Percentiles rank a stretch among this genome's conserved stretches.
phyloP scores from a whole-genome alignment of 345 rosid species.

The Eucalyptus dawsonii region DNA sequence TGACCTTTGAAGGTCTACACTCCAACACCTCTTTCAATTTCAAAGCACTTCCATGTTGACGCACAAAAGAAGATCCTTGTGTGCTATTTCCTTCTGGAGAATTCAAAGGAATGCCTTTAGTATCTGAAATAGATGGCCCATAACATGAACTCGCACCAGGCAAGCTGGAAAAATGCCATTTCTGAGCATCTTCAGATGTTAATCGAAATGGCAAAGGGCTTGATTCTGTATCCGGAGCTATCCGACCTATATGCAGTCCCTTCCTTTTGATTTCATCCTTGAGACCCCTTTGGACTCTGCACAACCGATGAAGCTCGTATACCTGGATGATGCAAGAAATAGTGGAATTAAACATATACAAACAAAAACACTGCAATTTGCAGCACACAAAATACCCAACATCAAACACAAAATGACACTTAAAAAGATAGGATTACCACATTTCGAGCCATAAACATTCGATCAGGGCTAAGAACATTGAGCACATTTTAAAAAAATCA shows the following conservation, averaged over 20 bases:
- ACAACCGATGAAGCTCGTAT: conserved; percentile 58
- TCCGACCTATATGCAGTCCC: conserved; percentile 20
- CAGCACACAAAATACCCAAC: background rate
- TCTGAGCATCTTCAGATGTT: conserved; percentile 46
- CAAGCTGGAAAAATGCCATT: conserved; percentile 54
- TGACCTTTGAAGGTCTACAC: conserved; percentile 58
- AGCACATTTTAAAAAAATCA: background rate
- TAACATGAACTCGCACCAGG: conserved; percentile 36
- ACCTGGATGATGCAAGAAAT: conserved; percentile 23
- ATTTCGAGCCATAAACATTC: background rate
- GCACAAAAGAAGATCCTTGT: conserved; percentile 39
- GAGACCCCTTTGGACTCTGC: conserved; percentile 47
- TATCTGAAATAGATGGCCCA: conserved; percentile 34
- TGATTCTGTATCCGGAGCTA: conserved; percentile 29
- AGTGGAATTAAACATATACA: background rate
- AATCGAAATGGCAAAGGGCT: conserved; percentile 44
- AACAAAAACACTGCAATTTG: background rate
- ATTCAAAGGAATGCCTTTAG: conserved; percentile 30
- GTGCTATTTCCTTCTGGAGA: conserved; percentile 33
- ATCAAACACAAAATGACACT: background rate
- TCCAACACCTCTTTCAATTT: conserved; percentile 47
- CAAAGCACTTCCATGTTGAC: conserved; percentile 35
- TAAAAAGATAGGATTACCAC: background rate
- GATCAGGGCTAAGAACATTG: background rate
- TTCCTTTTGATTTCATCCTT: conserved; percentile 59